Evolutionary conservation across 441 rosid species (phyloP), one percentile per base, ranked within the genome.

Genomic region (Erodium chrysanthum): DNA sequence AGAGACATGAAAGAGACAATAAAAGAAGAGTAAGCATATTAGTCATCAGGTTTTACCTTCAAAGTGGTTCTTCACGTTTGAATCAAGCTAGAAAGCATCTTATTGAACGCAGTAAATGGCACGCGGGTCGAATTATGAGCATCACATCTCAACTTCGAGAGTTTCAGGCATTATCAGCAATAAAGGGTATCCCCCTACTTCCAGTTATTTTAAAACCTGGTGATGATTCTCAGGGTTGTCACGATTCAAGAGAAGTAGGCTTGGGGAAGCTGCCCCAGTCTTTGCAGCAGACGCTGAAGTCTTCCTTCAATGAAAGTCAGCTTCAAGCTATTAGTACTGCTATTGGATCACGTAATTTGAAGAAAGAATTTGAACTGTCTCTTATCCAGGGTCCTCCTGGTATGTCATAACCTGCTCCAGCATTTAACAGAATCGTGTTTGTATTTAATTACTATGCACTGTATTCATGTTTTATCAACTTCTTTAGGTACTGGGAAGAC

Each of bases 331-430:
- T 95, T 68, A 74, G 79, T 77, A 79, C 73, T 77, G 85, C 91
- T 66, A 76, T 85, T 73, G 84, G 91, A 50, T 82, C 83, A 42
- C 75, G 78, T 74, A 80, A 63, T 73, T 59, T 77, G 62, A 77
- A 80, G 77, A 86, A 83, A 70, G 86, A 81, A 61, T 84, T 82
- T 83, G 88, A 83, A 67, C 70, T 95, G 74, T 90, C 97, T 67
- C 99, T 95, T 69, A 88, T 95, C 74, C 99, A 95, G 86, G 99
- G 99, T 66, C 99, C 99, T 77, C 99, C 99, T 83, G 99, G 99
- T 92, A 81, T 70, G 73, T 68, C 17, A 10, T 69, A 17, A 64
- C 64, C 65, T 64, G 62, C 11, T 48, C 2, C 66, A 59, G 62
- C 50, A 64, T 63, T 1, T 67, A 63, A 21, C 67, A 20, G 54